phyloP scores from a whole-genome alignment of 768 basidiomycete species.

The Boletus reticulatus region DNA sequence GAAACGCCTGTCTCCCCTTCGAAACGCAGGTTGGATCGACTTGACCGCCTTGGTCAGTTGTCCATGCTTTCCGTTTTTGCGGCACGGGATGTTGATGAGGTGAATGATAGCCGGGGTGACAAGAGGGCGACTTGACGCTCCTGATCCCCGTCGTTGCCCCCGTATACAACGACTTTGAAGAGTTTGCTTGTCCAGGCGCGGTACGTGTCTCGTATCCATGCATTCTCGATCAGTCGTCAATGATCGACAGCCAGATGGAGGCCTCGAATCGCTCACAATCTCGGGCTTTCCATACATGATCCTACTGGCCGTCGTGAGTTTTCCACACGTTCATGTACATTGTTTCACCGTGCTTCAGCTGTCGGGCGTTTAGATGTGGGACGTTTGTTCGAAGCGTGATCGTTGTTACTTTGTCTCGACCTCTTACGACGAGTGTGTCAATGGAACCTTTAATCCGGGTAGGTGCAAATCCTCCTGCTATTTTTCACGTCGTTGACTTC shows the following conservation, averaged over 20 bases:
- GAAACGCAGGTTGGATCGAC: constrained; percentile 1
- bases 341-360: not conserved
- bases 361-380: constrained; percentile 4
- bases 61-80: not conserved
- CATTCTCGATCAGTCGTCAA: not conserved
- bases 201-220: not conserved
- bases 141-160: not conserved
- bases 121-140: not conserved
- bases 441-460: too few species aligned
- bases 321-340: too few species aligned
- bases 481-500: too few species aligned
- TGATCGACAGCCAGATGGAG: not conserved
- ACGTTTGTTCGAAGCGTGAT: too few species aligned
- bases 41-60: not conserved
- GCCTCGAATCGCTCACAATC: constrained; percentile 3
- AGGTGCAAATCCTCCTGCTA: too few species aligned
- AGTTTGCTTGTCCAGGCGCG: not conserved
- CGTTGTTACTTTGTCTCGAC: too few species aligned
- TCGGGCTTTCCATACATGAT: not conserved
- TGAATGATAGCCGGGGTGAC: not conserved
- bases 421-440: not conserved
- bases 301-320: constrained; percentile 14
- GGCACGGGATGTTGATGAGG: not conserved
- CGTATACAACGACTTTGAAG: constrained; percentile 3
- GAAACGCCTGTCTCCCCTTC: constrained; percentile 2